A percentile compares a stretch with the other conserved stretches of the same genome.
phyloP scores from a whole-genome alignment of 192 early-diverging fungal genomes.

The Gryganskiella cystojenkinii region DNA sequence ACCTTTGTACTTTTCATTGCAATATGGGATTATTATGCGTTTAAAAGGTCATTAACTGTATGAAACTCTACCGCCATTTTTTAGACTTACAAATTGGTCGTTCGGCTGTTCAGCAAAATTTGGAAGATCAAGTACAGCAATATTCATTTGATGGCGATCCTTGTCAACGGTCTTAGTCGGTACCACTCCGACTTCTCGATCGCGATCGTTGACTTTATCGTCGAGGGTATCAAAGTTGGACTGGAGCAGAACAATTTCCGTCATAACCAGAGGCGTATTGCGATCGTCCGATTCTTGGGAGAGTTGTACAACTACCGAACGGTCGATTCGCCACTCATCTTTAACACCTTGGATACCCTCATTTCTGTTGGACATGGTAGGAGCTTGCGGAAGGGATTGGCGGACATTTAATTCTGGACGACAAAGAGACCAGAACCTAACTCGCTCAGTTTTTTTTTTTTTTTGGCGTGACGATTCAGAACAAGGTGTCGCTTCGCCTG shows the following conservation, averaged over 20 bases:
- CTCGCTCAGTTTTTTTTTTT: neutral
- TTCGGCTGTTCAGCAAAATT: conserved; percentile 87
- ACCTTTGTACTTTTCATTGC: neutral
- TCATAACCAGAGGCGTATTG: conserved; percentile 91
- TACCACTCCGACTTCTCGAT: conserved; percentile 92
- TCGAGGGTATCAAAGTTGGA: conserved; percentile 91
- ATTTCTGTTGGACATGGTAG: conserved; percentile 87
- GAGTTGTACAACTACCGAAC: conserved; percentile 94
- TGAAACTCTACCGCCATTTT: conserved; percentile 21
- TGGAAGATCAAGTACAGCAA: conserved; percentile 96
- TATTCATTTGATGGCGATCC: conserved; percentile 83
- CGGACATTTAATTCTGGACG: neutral
- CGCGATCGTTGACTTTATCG: conserved; percentile 82
- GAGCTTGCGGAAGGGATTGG: neutral
- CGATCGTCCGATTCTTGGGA: conserved; percentile 85
- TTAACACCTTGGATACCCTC: conserved; percentile 89
- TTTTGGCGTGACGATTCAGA: too few species aligned
- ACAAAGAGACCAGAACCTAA: neutral
- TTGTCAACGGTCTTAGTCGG: conserved; percentile 78
- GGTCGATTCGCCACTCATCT: conserved; percentile 80
- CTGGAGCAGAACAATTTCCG: conserved; percentile 94
- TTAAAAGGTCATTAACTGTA: too few species aligned
- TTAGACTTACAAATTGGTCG: conserved; percentile 66
- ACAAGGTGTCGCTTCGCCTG: conserved; percentile 61
- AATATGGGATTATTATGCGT: too few species aligned